Percentiles rank a stretch among this genome's conserved stretches.
Conservation (phyloP, 441 rosid genomes). For the Corymbia citriodora region DNA sequence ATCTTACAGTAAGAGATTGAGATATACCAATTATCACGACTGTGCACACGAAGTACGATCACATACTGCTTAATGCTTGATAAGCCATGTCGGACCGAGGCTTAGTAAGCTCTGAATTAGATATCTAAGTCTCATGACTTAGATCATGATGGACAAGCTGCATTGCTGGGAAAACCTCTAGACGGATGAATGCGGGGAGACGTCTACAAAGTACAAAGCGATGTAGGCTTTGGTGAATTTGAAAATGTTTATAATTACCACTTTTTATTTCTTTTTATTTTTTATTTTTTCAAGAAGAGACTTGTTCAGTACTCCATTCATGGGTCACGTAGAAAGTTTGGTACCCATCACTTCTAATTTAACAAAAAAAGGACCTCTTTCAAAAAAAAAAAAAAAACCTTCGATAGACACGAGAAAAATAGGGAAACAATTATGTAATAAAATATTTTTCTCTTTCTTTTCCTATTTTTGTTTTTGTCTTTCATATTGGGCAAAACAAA, state of each 20-base stretch:
- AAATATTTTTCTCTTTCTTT: background rate
- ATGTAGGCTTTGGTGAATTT: background rate
- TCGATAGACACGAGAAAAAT: background rate
- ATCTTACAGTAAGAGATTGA: background rate
- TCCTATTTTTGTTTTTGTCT: background rate
- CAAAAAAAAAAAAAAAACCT: background rate
- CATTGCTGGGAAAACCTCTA: background rate
- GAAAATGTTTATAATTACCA: background rate
- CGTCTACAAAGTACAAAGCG: background rate
- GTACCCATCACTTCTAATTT: background rate
- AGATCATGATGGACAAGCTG: background rate
- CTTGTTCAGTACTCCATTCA: background rate
- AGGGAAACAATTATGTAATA: background rate
- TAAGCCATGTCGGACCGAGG: accelerated
- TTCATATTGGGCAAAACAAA: background rate
- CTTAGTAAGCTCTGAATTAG: background rate
- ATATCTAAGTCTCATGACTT: background rate
- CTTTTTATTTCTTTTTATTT: background rate
- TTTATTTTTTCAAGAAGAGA: background rate
- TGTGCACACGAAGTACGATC: background rate
- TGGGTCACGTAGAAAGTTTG: background rate
- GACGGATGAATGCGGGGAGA: background rate
- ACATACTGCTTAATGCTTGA: accelerated
- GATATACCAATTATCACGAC: accelerated
- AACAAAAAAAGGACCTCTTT: accelerated